Percentiles rank a stretch among this genome's conserved stretches.
These are phyloP conservation scores for Beauveria pseudobassiana DNA, from an alignment of 2,329 filamentous ascomycete genomes.

Conservation along the genomic window DNA sequence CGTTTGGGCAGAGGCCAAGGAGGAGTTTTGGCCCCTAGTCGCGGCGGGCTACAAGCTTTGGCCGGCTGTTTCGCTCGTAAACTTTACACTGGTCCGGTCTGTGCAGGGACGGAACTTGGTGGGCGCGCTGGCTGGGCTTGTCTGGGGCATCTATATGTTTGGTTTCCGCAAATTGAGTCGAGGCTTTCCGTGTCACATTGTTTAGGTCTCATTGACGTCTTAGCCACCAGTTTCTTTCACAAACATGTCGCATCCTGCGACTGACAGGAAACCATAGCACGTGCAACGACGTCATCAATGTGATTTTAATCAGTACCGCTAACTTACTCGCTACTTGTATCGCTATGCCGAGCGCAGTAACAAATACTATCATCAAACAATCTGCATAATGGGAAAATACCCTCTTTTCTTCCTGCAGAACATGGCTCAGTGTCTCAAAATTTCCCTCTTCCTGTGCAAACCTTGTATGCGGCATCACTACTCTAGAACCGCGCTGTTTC, in stretches of 20 bases:
- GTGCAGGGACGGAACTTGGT: conserved; percentile 63
- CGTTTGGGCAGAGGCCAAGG: conserved; percentile 35
- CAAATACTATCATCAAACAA: neutral
- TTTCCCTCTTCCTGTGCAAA: neutral
- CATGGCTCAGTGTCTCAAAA: neutral
- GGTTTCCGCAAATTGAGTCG: conserved; percentile 31
- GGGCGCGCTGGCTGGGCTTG: conserved; percentile 63
- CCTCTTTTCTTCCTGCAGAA: neutral
- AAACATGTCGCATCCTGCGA: neutral
- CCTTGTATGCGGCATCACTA: neutral
- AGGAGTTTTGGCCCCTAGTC: conserved; percentile 59
- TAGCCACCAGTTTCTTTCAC: neutral
- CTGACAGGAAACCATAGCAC: neutral
- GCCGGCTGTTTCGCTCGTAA: conserved; percentile 61
- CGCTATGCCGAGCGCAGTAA: neutral
- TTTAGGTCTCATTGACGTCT: neutral
- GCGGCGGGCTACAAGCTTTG: conserved; percentile 62
- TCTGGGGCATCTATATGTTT: conserved; percentile 70
- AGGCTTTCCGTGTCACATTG: neutral
- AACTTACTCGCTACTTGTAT: neutral
- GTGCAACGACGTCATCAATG: neutral
- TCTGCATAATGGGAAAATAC: neutral
- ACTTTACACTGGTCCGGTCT: conserved; percentile 62
- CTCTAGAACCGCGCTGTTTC: neutral
- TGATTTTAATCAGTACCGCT: neutral